Base-by-base conservation (phyloP, 805 yeast species). In the Myxozyma vanderwaltii region DNA sequence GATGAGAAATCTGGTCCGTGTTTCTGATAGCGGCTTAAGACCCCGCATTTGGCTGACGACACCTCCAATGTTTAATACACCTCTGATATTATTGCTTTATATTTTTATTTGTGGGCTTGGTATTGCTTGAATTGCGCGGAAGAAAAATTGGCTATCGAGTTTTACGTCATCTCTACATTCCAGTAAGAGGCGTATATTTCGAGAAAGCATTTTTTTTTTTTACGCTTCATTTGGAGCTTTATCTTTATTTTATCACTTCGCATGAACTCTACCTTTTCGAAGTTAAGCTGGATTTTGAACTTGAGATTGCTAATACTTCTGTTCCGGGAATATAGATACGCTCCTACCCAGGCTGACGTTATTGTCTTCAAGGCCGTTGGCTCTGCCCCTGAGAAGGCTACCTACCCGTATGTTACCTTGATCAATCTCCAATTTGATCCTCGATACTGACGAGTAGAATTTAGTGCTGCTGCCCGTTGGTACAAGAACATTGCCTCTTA, bases 401-500 rank as follows among this genome's bases (percentile, higher is more conserved):
- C 82, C 79, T 92, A 79, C 89, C 97, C 97, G 61, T 60, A 47
- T n/a, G 63, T 55, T 21, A 17, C 8, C 36, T 13, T 2, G 19
- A 2, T 15, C 38, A 12, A n/a, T 21, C 15, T 39, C 4, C 13
- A 27, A 15, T 38, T 10, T 12, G 21, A n/a, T 36, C 21, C 12
- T 7, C 12, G 21, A 21, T 12, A 19, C 26, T 27, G 17, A 15
- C 38, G 43, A 27, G 13, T 23, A 21, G 17, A 19, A n/a, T 39
- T 12, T 40, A 55, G 60, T 78, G 86, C 88, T 79, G 91, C 91
- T 76, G 80, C 96, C 76, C 91, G 98, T 85, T 94, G 97, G 97
- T 90, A 88, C 85, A 89, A 89, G 87, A 97, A 92, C 88, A 88
- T 92, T 75, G 94, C 96, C 77, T 86, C 97, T 64, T 88, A 85